These are phyloP conservation scores for Cladosporium halotolerans DNA, from an alignment of 2,329 filamentous ascomycete genomes.

Conservation along the genomic window DNA sequence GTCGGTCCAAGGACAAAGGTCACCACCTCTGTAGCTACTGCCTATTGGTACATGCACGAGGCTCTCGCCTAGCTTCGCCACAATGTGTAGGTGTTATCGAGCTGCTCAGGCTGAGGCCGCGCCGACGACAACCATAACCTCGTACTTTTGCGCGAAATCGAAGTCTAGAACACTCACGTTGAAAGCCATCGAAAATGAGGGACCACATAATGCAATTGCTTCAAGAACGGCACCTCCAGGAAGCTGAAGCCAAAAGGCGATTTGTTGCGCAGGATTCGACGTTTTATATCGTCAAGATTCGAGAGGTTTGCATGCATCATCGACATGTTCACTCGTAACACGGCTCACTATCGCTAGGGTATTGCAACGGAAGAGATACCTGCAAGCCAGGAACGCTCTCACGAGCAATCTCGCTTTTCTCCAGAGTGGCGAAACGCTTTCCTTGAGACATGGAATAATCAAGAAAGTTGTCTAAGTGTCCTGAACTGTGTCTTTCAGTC, in stretches of 20 bases:
- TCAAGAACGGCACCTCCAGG: neutral
- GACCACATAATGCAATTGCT: neutral
- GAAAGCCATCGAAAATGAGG: neutral
- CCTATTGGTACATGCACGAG: no score
- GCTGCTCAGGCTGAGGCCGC: no score
- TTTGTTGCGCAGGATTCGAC: neutral
- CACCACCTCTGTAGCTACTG: no score
- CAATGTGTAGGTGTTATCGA: no score
- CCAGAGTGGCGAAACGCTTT: neutral
- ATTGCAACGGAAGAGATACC: neutral
- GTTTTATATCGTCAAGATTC: neutral
- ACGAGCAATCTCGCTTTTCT: neutral
- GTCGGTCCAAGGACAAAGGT: no score
- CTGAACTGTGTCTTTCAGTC: conserved; percentile 15
- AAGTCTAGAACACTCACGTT: no score
- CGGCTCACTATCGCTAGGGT: neutral
- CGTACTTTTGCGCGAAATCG: no score
- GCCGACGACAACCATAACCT: no score
- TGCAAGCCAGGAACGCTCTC: neutral
- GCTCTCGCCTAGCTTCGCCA: conserved; percentile 1
- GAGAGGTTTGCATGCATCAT: neutral
- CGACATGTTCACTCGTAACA: neutral
- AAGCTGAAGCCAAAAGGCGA: neutral
- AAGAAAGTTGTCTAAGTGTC: neutral
- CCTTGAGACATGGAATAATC: neutral